Percentiles rank a stretch among this genome's conserved stretches.
Evolutionary conservation across 192 early-diverging fungal species (phyloP).

Genomic region (Rhizophagus sp.): DNA sequence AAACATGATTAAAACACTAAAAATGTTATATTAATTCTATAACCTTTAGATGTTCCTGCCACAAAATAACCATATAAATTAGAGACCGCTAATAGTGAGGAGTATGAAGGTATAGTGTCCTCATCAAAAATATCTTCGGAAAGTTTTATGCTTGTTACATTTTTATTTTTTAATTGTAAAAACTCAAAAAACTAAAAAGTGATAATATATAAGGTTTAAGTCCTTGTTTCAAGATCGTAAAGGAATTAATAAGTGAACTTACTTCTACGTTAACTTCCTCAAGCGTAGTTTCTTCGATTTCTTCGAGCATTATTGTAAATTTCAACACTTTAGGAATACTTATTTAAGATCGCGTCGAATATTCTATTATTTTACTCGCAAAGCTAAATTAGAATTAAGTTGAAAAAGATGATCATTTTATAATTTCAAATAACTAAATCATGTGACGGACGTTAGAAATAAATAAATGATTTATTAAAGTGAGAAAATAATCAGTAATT

Average conservation of each 20-base stretch:
- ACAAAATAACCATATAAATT: conserved; percentile 69
- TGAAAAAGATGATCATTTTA: too few relatives aligned
- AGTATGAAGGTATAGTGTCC: neutral
- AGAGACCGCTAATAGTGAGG: conserved; percentile 51
- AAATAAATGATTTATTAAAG: too few relatives aligned
- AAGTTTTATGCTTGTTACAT: neutral
- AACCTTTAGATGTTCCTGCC: conserved; percentile 62
- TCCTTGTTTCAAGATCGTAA: neutral
- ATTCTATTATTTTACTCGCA: too few relatives aligned
- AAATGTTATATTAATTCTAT: neutral
- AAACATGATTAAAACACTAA: neutral
- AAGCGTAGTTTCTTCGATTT: neutral
- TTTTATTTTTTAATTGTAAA: conserved; percentile 17
- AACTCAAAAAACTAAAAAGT: conserved; percentile 27
- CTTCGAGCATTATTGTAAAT: neutral
- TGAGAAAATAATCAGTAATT: too few relatives aligned
- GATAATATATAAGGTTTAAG: neutral
- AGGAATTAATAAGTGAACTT: neutral
- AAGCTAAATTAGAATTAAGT: too few relatives aligned
- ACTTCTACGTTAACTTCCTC: neutral
- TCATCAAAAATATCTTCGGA: neutral
- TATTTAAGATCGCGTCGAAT: too few relatives aligned
- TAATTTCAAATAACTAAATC: too few relatives aligned
- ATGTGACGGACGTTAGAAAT: too few relatives aligned
- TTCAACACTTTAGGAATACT: neutral